phyloP scores from a whole-genome alignment of 441 rosid genomes.

The Eutrema salsugineum region DNA sequence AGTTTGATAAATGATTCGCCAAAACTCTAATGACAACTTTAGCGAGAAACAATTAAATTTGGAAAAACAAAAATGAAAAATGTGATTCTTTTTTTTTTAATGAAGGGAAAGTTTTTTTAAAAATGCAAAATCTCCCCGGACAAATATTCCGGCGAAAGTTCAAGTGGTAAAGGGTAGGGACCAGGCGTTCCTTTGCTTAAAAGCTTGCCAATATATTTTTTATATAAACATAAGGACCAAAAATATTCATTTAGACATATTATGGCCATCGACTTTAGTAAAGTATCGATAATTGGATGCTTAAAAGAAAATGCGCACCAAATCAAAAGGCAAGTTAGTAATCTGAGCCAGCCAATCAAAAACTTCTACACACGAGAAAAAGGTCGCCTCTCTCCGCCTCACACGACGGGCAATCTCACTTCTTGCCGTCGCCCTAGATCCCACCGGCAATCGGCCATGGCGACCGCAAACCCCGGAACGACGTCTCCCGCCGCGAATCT shows the following conservation, averaged over 20 bases:
- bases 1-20: neutral
- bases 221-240: no score
- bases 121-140: no score
- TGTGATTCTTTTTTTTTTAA: neutral
- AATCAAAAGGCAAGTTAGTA: neutral
- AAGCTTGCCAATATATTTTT: no score
- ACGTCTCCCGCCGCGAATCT: slow-evolving; percentile 23
- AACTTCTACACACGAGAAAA: neutral
- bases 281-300: neutral
- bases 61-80: neutral
- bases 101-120: no score
- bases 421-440: slow-evolving; percentile 40
- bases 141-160: no score
- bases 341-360: neutral
- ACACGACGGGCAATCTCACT: slow-evolving; percentile 58
- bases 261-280: no score
- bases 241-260: no score
- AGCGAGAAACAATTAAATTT: neutral
- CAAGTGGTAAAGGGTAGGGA: no score
- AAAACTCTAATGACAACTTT: neutral
- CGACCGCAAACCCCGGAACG: slow-evolving; percentile 18
- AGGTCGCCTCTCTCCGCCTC: slow-evolving; percentile 14
- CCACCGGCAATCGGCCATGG: slow-evolving; percentile 39
- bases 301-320: neutral
- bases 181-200: no score